Conservation (phyloP, 2,329 filamentous ascomycete genomes). For the Phoma sp. region DNA sequence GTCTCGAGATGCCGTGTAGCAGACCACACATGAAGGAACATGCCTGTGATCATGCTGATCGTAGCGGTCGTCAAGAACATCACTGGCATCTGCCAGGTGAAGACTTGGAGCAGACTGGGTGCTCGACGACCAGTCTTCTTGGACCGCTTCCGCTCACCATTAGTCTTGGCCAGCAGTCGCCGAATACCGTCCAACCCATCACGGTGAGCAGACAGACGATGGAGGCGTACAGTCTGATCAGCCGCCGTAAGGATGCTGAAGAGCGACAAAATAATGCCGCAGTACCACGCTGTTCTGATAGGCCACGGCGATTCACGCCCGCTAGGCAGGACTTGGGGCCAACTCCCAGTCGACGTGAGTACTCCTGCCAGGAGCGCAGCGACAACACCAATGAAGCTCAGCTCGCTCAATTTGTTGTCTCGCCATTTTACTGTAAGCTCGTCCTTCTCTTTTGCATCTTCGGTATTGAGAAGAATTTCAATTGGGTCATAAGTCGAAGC, state of each 20-base stretch:
- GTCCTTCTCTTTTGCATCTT: constrained; percentile 43
- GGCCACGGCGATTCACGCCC: constrained; percentile 49
- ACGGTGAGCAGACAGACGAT: constrained; percentile 51
- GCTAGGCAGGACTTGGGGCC: constrained; percentile 51
- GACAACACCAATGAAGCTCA: constrained; percentile 53
- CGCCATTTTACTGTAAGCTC: constrained; percentile 48
- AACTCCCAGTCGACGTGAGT: constrained; percentile 53
- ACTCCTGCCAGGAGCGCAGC: constrained; percentile 42
- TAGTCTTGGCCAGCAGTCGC: constrained; percentile 38
- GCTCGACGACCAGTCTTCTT: constrained; percentile 19
- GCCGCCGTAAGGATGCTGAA: constrained; percentile 57
- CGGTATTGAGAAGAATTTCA: constrained; percentile 46
- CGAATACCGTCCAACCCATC: constrained; percentile 49
- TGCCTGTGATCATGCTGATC: constrained; percentile 48
- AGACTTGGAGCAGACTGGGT: constrained; percentile 40
- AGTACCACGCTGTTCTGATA: constrained; percentile 52
- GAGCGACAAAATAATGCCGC: constrained; percentile 57
- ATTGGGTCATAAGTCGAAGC: constrained; percentile 47
- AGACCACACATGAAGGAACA: constrained; percentile 50
- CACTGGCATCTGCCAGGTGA: constrained; percentile 49
- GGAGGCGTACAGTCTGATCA: constrained; percentile 52
- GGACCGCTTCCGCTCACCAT: constrained; percentile 25
- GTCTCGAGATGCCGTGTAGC: constrained; percentile 34
- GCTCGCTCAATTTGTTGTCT: constrained; percentile 50
- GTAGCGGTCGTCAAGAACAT: constrained; percentile 46